Percentiles rank a stretch among this genome's conserved stretches.
These are phyloP conservation scores for Apostasia shenzhenica DNA, from an alignment of 106 monocot species.

Conservation along the genomic window DNA sequence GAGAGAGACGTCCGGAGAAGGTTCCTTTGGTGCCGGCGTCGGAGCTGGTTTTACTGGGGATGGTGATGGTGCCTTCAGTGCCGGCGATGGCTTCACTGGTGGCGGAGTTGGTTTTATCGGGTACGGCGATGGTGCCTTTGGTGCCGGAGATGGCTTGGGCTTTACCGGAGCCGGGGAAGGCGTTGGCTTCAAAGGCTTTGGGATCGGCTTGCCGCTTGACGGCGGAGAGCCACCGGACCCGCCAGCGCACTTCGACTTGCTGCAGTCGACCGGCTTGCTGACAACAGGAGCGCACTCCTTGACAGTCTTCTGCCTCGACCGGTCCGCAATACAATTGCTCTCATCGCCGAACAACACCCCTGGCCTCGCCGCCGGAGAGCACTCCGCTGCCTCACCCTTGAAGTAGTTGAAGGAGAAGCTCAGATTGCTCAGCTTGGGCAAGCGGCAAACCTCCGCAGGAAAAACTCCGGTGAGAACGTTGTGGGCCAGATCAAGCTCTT, in stretches of 20 bases:
- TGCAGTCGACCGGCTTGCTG: conserved; percentile 10
- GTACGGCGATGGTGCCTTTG: neutral
- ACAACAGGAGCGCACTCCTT: conserved; percentile 1
- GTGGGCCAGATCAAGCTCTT: conserved; percentile 14
- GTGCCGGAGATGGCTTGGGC: neutral
- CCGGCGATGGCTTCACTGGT: neutral
- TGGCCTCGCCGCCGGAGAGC: neutral
- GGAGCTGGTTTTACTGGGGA: neutral
- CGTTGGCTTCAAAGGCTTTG: neutral
- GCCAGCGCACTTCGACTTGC: conserved; percentile 9
- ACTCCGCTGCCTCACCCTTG: conserved; percentile 15
- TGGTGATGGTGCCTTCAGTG: neutral
- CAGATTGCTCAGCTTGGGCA: conserved; percentile 20
- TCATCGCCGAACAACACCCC: conserved; percentile 5
- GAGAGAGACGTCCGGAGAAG: neutral
- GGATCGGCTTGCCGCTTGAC: neutral
- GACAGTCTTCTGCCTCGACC: conserved; percentile 1
- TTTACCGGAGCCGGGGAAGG: neutral
- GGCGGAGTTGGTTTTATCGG: neutral
- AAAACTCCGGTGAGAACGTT: conserved; percentile 19
- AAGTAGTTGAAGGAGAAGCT: conserved; percentile 27
- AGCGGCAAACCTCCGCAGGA: conserved; percentile 8
- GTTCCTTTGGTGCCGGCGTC: neutral
- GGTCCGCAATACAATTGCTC: conserved; percentile 16
- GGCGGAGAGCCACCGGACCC: neutral